Evolutionary conservation across 73 alveolate genomes (phyloP), one percentile per base, ranked within the genome.

Genomic region (Symbiodinium pilosum): DNA sequence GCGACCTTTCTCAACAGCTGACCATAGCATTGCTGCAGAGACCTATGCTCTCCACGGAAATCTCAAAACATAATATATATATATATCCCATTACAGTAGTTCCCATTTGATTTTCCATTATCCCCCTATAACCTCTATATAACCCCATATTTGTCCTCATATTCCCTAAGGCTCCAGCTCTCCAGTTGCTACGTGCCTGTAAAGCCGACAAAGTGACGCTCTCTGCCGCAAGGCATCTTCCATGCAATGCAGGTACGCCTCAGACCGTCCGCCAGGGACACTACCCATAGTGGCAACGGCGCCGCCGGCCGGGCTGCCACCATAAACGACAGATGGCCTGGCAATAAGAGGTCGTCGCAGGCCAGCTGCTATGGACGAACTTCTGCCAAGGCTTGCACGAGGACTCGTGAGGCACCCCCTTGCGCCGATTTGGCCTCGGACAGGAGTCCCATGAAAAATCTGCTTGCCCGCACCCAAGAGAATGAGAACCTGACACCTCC

Each of bases 361-460:
- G 6, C 14, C 59, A 14, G 59, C 59, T 47, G 21, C n/a, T 36
- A 64, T 0, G 59, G 59, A 7, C 30, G 1, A 0, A 20, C 39
- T 64, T 28, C 34, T 18, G 41, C 81, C 12, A 20, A 64, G 81
- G 24, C 81, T 24, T 32, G 38, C 34, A n/a, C 81, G 30, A 9
- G 81, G 81, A 20, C 38, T 64, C 81, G 81, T 64, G 81, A 12
- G 81, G 81, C 81, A 64, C 81, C 38, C 81, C 81, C 30, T 64
- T 64, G 41, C 1, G 24, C 81, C 81, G 81, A 64, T 64, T 64
- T 38, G 81, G 77, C 77, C 59, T 47, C 14, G 59, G 59, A 14
- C 21, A 14, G 14, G 14, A 47, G 59, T n/a, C 59, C 6, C 14
- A 14, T 47, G 21, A 14, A 47, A 47, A 6, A 47, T 6, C 59